Percentiles rank a stretch among this genome's conserved stretches.
Conservation (phyloP, 108 stramenopile genomes). For the Nitzschia putrida region DNA sequence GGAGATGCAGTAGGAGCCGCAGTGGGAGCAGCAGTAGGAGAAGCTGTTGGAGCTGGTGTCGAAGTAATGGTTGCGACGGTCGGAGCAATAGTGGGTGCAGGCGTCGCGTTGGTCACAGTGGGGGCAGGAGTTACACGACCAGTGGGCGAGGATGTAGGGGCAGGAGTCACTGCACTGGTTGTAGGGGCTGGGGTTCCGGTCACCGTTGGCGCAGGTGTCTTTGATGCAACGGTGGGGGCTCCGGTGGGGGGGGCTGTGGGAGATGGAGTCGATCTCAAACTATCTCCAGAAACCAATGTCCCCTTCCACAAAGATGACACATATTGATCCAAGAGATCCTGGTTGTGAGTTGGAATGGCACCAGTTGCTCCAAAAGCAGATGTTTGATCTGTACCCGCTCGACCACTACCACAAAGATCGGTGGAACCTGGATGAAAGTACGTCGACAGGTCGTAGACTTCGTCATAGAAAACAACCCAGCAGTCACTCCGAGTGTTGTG, state of each 20-base stretch:
- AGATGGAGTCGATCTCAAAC: background rate
- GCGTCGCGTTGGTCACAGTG: background rate
- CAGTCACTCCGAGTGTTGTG: conserved; percentile 6
- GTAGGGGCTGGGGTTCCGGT: background rate
- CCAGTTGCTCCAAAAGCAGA: too few relatives aligned
- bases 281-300: too few relatives aligned
- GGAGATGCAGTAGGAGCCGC: background rate
- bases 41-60: background rate
- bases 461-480: background rate
- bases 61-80: background rate
- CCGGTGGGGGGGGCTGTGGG: background rate
- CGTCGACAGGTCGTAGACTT: conserved; percentile 1
- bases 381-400: background rate
- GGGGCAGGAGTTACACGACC: too few relatives aligned
- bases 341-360: background rate
- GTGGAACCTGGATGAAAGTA: conserved; percentile 14
- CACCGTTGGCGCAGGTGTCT: background rate
- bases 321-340: too few relatives aligned
- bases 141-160: background rate
- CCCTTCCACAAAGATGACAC: too few relatives aligned
- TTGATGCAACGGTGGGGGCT: background rate
- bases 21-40: background rate
- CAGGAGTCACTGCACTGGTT: background rate
- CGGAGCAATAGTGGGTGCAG: background rate
- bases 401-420: conserved; percentile 2